phyloP scores from a whole-genome alignment of 805 yeast genomes.

The Ogataea neopini region DNA sequence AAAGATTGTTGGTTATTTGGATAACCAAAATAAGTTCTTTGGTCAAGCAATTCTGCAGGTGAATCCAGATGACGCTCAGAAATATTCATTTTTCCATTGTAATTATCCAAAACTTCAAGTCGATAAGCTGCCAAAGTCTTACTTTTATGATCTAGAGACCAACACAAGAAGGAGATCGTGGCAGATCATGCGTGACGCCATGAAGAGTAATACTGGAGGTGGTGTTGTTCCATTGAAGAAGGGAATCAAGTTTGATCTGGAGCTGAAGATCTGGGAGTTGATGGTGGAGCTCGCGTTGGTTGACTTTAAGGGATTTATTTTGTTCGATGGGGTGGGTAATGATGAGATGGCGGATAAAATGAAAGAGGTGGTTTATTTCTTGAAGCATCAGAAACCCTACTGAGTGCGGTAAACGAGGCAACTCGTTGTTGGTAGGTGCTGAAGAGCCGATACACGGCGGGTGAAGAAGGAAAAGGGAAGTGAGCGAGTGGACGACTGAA shows the following conservation, averaged over 20 bases:
- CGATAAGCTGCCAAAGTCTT: conserved; percentile 21
- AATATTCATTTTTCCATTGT: conserved; percentile 32
- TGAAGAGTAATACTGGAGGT: conserved; percentile 30
- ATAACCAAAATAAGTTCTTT: conserved; percentile 24
- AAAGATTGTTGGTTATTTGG: conserved; percentile 33
- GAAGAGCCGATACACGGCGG: too few relatives aligned
- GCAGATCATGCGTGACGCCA: conserved; percentile 33
- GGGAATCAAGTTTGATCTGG: conserved; percentile 28
- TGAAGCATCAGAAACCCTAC: conserved; percentile 17
- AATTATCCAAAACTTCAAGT: conserved; percentile 34
- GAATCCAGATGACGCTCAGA: conserved; percentile 29
- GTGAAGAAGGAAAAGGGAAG: not conserved
- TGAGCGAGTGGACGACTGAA: not conserved
- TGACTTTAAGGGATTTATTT: conserved; percentile 31
- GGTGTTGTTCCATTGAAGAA: conserved; percentile 19
- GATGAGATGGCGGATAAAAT: conserved; percentile 30
- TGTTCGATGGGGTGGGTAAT: conserved; percentile 27
- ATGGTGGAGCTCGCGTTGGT: conserved; percentile 23
- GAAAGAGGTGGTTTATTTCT: conserved; percentile 18
- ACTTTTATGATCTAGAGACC: conserved; percentile 21
- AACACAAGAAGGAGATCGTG: conserved; percentile 26
- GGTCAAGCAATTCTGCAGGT: conserved; percentile 36
- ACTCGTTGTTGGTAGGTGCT: too few relatives aligned
- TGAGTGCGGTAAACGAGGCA: too few relatives aligned
- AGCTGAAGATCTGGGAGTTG: conserved; percentile 29